Evolutionary conservation across 371 early-diverging fungal genomes (phyloP).

Genomic region (Lichtheimia corymbifera): DNA sequence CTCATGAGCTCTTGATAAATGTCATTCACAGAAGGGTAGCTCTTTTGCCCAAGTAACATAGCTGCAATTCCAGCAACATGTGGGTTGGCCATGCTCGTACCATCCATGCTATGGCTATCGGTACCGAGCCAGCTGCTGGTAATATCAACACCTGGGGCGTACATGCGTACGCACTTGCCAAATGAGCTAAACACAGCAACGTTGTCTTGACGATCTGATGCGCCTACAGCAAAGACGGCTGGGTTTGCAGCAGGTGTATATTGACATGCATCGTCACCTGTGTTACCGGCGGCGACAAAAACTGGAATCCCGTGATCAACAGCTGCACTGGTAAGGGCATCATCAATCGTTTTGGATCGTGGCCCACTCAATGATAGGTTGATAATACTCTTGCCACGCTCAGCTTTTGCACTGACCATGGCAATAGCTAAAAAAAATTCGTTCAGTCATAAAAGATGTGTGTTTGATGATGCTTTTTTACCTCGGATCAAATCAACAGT

Average conservation of each 20-base stretch:
- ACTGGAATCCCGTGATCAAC: slow-evolving; percentile 42
- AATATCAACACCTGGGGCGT: slow-evolving; percentile 55
- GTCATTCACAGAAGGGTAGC: slow-evolving; percentile 13
- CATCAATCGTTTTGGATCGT: slow-evolving; percentile 33
- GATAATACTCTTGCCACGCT: slow-evolving; percentile 37
- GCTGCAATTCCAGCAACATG: slow-evolving; percentile 60
- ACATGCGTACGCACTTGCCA: slow-evolving; percentile 62
- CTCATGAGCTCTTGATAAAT: slow-evolving; percentile 16
- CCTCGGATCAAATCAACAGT: slow-evolving; percentile 34
- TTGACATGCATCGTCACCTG: slow-evolving; percentile 63
- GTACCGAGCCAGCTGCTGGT: slow-evolving; percentile 49
- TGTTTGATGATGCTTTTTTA: slow-evolving; percentile 17
- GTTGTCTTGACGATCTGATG: slow-evolving; percentile 45
- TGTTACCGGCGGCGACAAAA: slow-evolving; percentile 77
- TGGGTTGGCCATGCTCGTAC: slow-evolving; percentile 77
- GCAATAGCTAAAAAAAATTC: slow-evolving; percentile 36
- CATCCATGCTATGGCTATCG: slow-evolving; percentile 51
- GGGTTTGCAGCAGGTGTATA: slow-evolving; percentile 66
- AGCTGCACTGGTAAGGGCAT: slow-evolving; percentile 47
- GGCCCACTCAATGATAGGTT: slow-evolving; percentile 69
- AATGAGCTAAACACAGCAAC: slow-evolving; percentile 52
- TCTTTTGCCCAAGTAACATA: slow-evolving; percentile 24
- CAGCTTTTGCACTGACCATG: slow-evolving; percentile 36
- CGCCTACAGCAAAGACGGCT: slow-evolving; percentile 72
- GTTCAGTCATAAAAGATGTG: slow-evolving; percentile 14